Conservation (phyloP, 2,329 filamentous ascomycete genomes). For the Aspergillus jensenii region DNA sequence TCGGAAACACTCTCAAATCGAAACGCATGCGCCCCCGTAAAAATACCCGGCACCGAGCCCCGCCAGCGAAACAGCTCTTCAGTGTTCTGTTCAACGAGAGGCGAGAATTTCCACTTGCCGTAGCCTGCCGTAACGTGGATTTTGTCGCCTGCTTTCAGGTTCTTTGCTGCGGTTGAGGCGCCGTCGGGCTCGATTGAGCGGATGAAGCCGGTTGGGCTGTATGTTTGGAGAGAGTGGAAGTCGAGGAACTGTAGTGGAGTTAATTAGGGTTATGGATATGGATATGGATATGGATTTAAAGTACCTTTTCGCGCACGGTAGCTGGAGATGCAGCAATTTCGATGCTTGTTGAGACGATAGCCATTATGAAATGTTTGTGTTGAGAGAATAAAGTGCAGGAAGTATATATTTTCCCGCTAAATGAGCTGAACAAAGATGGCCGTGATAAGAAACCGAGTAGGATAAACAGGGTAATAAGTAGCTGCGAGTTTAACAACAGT, state of each 20-base stretch:
- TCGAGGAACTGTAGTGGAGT: slow-evolving; percentile 8
- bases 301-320: slow-evolving; percentile 10
- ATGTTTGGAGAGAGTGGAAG: slow-evolving; percentile 7
- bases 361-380: neutral
- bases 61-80: slow-evolving; percentile 1
- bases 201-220: slow-evolving; percentile 8
- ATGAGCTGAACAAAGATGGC: neutral
- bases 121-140: slow-evolving; percentile 1
- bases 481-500: too few relatives aligned
- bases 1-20: neutral
- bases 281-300: neutral
- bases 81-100: neutral
- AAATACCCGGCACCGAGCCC: neutral
- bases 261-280: neutral
- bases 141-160: slow-evolving; percentile 8
- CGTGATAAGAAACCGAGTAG: neutral
- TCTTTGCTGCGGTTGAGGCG: neutral
- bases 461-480: neutral
- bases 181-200: neutral
- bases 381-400: neutral
- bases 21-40: slow-evolving; percentile 9
- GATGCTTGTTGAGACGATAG: slow-evolving; percentile 2
- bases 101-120: slow-evolving; percentile 10
- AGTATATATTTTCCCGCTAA: neutral
- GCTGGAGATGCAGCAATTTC: slow-evolving; percentile 9